phyloP scores from a whole-genome alignment of 192 early-diverging fungal genomes.

The Rhizophagus sp. region DNA sequence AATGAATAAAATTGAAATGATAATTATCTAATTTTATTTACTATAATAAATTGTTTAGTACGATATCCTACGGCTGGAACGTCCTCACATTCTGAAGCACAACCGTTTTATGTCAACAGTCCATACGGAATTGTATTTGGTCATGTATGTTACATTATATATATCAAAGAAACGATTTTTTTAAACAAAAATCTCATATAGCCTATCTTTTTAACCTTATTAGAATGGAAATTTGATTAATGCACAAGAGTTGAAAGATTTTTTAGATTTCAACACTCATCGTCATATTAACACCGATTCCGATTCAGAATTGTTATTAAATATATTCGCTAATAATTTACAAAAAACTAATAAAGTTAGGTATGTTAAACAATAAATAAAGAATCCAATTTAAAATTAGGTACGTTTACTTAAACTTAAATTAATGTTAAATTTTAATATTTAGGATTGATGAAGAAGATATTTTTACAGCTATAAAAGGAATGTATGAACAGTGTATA shows the following conservation, averaged over 20 bases:
- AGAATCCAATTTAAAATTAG: too few species aligned
- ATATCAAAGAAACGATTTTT: too few species aligned
- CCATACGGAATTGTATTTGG: conserved; percentile 97
- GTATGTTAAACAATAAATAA: conserved; percentile 34
- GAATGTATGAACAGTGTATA: conserved; percentile 77
- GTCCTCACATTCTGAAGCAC: conserved; percentile 94
- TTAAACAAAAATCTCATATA: too few species aligned
- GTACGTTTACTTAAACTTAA: too few species aligned
- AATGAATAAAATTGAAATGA: neutral
- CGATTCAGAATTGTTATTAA: conserved; percentile 97
- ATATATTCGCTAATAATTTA: conserved; percentile 96
- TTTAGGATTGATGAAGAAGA: conserved; percentile 95
- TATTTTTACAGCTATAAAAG: conserved; percentile 90
- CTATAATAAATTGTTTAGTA: conserved; percentile 53
- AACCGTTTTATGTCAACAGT: conserved; percentile 99
- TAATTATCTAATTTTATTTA: neutral
- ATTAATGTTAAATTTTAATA: neutral
- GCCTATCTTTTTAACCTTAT: neutral
- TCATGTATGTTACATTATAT: conserved; percentile 63
- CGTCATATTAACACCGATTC: conserved; percentile 99
- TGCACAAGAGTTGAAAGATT: conserved; percentile 82
- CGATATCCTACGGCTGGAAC: conserved; percentile 98
- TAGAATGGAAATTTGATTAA: conserved; percentile 99
- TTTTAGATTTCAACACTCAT: conserved; percentile 93
- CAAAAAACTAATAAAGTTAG: conserved; percentile 95